These are phyloP conservation scores for Cystobasidiaceae sp. DNA, from an alignment of 1,284 basidiomycete genomes.

Conservation along the genomic window DNA sequence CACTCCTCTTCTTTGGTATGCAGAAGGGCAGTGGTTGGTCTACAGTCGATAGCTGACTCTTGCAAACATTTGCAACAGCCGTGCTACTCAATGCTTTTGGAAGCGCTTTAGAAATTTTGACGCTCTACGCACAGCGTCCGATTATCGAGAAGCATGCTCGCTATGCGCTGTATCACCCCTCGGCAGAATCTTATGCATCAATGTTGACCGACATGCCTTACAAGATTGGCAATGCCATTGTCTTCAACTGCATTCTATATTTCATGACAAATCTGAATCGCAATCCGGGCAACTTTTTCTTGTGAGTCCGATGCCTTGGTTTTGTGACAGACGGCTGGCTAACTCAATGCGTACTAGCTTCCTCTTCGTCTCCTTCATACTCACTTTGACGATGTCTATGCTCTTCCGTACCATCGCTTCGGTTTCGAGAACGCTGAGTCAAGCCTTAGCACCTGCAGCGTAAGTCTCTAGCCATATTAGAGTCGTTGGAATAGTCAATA, in stretches of 20 bases:
- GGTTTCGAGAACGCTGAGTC: conserved; percentile 47
- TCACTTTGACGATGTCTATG: conserved; percentile 51
- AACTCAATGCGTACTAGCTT: conserved; percentile 36
- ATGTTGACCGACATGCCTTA: conserved; percentile 52
- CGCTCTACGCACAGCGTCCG: conserved; percentile 52
- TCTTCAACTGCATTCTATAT: conserved; percentile 59
- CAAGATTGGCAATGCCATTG: conserved; percentile 53
- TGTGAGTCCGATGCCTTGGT: conserved; percentile 54
- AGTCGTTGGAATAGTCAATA: too few relatives aligned
- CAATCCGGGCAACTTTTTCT: conserved; percentile 57
- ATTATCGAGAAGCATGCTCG: conserved; percentile 50
- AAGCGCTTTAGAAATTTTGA: conserved; percentile 47
- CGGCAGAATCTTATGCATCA: conserved; percentile 50
- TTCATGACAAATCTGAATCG: conserved; percentile 59
- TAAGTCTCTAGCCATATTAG: conserved; percentile 33
- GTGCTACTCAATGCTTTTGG: conserved; percentile 52
- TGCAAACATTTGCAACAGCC: conserved; percentile 60
- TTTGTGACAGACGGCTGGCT: conserved; percentile 40
- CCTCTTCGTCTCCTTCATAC: conserved; percentile 41
- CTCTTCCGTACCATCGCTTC: conserved; percentile 53
- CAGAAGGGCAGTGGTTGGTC: conserved; percentile 68
- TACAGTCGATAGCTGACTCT: conserved; percentile 67
- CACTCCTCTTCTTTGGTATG: conserved; percentile 58
- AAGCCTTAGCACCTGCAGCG: conserved; percentile 51
- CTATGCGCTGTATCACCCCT: conserved; percentile 51